Evolutionary conservation across 371 early-diverging fungal species (phyloP).

Genomic region (Mucor saturninus): DNA sequence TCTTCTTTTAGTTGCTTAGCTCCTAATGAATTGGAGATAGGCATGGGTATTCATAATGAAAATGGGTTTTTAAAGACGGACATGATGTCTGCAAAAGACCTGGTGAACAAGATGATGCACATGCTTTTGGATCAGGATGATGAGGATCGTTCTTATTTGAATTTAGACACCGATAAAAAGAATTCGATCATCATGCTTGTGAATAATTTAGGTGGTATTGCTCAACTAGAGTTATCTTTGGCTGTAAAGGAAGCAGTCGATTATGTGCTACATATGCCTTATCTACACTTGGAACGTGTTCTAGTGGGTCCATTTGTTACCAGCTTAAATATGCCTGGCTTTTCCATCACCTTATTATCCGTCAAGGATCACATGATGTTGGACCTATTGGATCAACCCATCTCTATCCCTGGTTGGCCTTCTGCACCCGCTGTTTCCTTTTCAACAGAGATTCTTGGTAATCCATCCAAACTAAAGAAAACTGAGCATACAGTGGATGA

Average conservation of each 20-base stretch:
- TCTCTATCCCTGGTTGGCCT: conserved; percentile 65
- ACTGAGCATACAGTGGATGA: background rate
- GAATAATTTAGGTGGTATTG: conserved; percentile 82
- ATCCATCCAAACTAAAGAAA: background rate
- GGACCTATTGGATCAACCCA: conserved; percentile 52
- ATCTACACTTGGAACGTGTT: conserved; percentile 51
- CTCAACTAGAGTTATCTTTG: conserved; percentile 71
- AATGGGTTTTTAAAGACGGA: conserved; percentile 66
- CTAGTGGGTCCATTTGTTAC: conserved; percentile 74
- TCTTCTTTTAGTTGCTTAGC: conserved; percentile 25
- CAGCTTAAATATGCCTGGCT: conserved; percentile 79
- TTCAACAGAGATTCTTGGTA: conserved; percentile 4
- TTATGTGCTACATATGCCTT: conserved; percentile 12
- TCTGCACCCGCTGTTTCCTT: conserved; percentile 30
- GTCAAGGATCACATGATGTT: conserved; percentile 35
- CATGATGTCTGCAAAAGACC: conserved; percentile 50
- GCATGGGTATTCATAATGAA: conserved; percentile 82
- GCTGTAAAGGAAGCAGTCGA: conserved; percentile 69
- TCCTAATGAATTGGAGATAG: conserved; percentile 68
- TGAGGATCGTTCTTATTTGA: conserved; percentile 50
- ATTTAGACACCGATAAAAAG: conserved; percentile 14
- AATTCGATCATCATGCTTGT: conserved; percentile 63
- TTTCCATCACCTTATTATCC: conserved; percentile 65
- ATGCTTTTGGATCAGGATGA: conserved; percentile 59
- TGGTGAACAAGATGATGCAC: conserved; percentile 60